A percentile compares a stretch with the other conserved stretches of the same genome.
These are phyloP conservation scores for Hibiscus trionum DNA, from an alignment of 345 rosid species.

Conservation along the genomic window DNA sequence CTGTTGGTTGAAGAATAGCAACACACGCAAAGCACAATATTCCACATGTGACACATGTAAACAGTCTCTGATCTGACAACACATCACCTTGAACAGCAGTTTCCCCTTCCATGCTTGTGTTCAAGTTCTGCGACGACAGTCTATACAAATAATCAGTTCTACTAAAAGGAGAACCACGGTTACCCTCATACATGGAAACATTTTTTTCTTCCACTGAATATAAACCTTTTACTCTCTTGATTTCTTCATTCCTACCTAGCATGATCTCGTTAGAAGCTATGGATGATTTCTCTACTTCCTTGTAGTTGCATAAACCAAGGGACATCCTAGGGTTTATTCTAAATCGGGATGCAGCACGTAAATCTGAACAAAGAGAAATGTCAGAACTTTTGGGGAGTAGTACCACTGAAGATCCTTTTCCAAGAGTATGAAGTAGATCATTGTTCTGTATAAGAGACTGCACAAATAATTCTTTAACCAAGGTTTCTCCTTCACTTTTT, in stretches of 20 bases:
- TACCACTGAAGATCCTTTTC: conserved; percentile 66
- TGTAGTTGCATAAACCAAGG: conserved; percentile 26
- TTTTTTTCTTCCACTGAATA: conserved; percentile 51
- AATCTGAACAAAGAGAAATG: conserved; percentile 57
- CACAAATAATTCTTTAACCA: conserved; percentile 76
- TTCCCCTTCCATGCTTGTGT: conserved; percentile 24
- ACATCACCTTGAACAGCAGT: conserved; percentile 32
- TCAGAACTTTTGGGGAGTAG: conserved; percentile 74
- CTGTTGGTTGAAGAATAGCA: conserved; percentile 79
- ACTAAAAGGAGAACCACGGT: conserved; percentile 25
- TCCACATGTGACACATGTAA: conserved; percentile 91
- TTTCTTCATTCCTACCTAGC: conserved; percentile 23
- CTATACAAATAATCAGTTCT: conserved; percentile 24
- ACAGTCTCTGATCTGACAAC: conserved; percentile 79
- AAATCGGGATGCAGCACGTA: conserved; percentile 61
- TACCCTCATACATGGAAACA: conserved; percentile 51
- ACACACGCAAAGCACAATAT: conserved; percentile 77
- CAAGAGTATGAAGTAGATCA: conserved; percentile 61
- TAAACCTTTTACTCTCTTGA: conserved; percentile 32
- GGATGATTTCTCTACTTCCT: conserved; percentile 30
- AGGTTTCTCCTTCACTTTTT: conserved; percentile 77
- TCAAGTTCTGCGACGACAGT: conserved; percentile 4
- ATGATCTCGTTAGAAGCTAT: conserved; percentile 27
- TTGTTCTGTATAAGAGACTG: conserved; percentile 57
- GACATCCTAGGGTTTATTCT: conserved; percentile 29